A percentile compares a stretch with the other conserved stretches of the same genome.
phyloP scores from a whole-genome alignment of 2,329 filamentous ascomycete genomes.

The Aspergillus sp. region DNA sequence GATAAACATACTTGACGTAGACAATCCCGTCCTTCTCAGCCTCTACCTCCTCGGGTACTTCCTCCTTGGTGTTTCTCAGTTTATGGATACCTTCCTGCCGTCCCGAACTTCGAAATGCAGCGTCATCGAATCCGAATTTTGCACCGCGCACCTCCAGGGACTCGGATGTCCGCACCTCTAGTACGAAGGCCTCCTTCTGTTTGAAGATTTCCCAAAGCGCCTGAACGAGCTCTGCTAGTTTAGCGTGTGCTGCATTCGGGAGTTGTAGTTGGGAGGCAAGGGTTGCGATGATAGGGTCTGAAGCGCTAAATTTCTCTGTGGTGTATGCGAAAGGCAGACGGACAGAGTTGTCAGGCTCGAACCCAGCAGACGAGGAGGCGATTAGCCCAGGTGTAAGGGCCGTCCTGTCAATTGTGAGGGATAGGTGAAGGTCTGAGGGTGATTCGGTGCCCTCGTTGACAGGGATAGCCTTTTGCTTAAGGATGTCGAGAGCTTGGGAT shows the following conservation, averaged over 20 bases:
- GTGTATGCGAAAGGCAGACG: constrained; percentile 65
- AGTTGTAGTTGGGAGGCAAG: constrained; percentile 55
- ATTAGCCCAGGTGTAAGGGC: constrained; percentile 64
- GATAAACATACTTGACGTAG: constrained; percentile 61
- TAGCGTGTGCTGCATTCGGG: constrained; percentile 43
- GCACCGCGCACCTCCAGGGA: constrained; percentile 55
- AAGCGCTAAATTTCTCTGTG: constrained; percentile 46
- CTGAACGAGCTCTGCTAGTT: constrained; percentile 52
- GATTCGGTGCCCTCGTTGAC: constrained; percentile 39
- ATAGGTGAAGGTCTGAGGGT: constrained; percentile 53
- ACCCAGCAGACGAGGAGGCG: constrained; percentile 54
- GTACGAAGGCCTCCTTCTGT: constrained; percentile 64
- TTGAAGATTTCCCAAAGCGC: constrained; percentile 61
- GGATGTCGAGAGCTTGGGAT: constrained; percentile 55
- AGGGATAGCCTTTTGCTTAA: constrained; percentile 53
- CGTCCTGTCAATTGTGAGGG: constrained; percentile 65
- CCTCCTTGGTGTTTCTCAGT: constrained; percentile 52
- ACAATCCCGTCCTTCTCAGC: constrained; percentile 73
- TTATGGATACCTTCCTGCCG: constrained; percentile 62
- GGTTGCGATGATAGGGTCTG: constrained; percentile 41
- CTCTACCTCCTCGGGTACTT: constrained; percentile 59
- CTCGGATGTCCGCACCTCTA: constrained; percentile 53
- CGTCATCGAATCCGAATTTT: constrained; percentile 68
- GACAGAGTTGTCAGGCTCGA: constrained; percentile 46
- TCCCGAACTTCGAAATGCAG: constrained; percentile 62